These are phyloP conservation scores for Physocladia obscura DNA, from an alignment of 192 early-diverging fungal genomes.

Conservation along the genomic window DNA sequence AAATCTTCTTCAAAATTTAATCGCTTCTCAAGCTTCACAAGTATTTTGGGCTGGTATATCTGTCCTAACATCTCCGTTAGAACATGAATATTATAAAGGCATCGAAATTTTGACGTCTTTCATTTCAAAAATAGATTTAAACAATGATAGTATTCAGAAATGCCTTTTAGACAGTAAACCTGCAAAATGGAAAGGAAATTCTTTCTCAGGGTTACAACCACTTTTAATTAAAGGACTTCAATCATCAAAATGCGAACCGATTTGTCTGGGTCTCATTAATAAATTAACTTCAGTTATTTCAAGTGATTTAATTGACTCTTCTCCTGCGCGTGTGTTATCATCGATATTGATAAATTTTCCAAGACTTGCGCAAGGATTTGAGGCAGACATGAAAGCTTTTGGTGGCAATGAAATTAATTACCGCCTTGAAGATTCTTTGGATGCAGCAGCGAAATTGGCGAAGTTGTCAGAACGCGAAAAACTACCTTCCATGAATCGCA, in stretches of 20 bases:
- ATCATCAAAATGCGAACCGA: conserved; percentile 55
- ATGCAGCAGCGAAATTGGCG: conserved; percentile 53
- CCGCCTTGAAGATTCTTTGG: conserved; percentile 44
- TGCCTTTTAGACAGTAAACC: conserved; percentile 65
- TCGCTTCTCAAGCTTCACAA: conserved; percentile 50
- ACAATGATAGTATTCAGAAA: conserved; percentile 41
- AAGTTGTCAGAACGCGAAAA: conserved; percentile 52
- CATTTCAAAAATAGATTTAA: conserved; percentile 59
- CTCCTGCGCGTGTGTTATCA: conserved; percentile 57
- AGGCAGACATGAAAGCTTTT: conserved; percentile 29
- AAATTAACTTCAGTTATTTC: conserved; percentile 52
- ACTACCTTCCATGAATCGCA: conserved; percentile 46
- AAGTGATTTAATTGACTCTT: conserved; percentile 62
- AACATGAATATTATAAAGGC: conserved; percentile 74
- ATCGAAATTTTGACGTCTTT: conserved; percentile 67
- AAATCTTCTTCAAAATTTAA: conserved; percentile 60
- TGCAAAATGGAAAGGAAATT: conserved; percentile 66
- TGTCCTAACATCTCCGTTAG: conserved; percentile 68
- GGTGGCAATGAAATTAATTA: conserved; percentile 39
- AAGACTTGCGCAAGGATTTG: conserved; percentile 63
- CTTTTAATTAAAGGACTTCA: conserved; percentile 71
- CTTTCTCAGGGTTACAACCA: conserved; percentile 72
- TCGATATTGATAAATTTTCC: conserved; percentile 71
- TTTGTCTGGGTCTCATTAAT: conserved; percentile 60
- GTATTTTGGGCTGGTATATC: conserved; percentile 82